Base-by-base conservation (phyloP, 306 rosid genomes). In the Dalbergia oliveri region DNA sequence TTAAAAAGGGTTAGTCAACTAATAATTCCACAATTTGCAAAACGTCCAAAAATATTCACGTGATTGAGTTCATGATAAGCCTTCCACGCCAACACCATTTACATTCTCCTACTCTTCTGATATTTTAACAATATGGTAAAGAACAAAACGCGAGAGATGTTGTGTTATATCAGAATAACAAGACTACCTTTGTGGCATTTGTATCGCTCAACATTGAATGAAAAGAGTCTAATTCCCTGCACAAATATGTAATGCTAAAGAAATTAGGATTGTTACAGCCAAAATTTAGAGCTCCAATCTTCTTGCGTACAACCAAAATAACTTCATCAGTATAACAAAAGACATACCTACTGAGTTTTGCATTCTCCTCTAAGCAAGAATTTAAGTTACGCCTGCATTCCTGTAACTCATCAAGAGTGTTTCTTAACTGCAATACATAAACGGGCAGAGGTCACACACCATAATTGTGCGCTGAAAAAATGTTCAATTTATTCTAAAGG, bases 341-440 rank as follows among this genome's bases (percentile, higher is more conserved):
- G 16, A 43, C 86, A 83, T 67, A 93, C 99, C 96, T 80, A 49
- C 80, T 88, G 84, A 93, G 99, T 84, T 85, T 95, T 71, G 85
- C 88, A 88, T 95, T 95, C 77, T 95, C 99, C 79, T 89, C 91
- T 79, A 91, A 84, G 89, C 99, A 95, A 89, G 85, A 81, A 23
- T 86, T 85, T 81, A 95, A 89, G 85, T 85, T 90, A 69, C 47
- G 73, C 82, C 92, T 90, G 87, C 96, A 93, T 81, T 89, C 91
- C 76, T 89, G 92, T 71, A 93, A 85, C 85, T 93, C 92, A 8
- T 75, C 75, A 61, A 65, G 90, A 70, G 94, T 81, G 47, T 83
- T 85, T 74, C 73, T 84, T 78, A 90, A 86, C 99, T 95, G 89
- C 84, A 80, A 77, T 33, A 44, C 87, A 75, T 31, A 58, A 76